Percentiles rank a stretch among this genome's conserved stretches.
phyloP scores from a whole-genome alignment of 352 stramenopile species.

The Pythium insidiosum region DNA sequence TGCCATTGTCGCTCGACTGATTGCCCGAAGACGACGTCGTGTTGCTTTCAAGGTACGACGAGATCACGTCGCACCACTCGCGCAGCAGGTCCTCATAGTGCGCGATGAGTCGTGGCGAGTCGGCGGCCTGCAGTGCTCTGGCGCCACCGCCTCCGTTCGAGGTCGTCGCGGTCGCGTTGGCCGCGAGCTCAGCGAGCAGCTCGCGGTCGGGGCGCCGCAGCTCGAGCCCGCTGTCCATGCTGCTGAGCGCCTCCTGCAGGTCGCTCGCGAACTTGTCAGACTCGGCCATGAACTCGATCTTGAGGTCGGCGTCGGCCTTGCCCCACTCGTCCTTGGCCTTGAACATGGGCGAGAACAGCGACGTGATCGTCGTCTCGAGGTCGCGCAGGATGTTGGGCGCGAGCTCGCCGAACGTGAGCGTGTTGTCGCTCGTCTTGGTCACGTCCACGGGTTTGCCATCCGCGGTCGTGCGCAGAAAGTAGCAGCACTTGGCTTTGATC shows the following conservation, averaged over 20 bases:
- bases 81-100: conserved; percentile 96
- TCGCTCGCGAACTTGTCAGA: conserved; percentile 93
- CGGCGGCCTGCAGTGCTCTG: conserved; percentile 56
- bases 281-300: conserved; percentile 90
- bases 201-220: conserved; percentile 84
- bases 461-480: conserved; percentile 63
- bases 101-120: conserved; percentile 87
- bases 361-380: conserved; percentile 71
- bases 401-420: conserved; percentile 80
- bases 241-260: conserved; percentile 93
- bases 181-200: conserved; percentile 48
- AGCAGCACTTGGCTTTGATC: conserved; percentile 77
- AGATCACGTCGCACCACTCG: conserved; percentile 96
- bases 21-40: no score
- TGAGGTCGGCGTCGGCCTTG: conserved; percentile 90
- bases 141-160: conserved; percentile 31
- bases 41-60: conserved; percentile 90
- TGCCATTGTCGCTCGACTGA: no score
- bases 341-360: conserved; percentile 89
- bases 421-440: conserved; percentile 69
- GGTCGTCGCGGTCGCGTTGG: conserved; percentile 19
- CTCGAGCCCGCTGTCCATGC: conserved; percentile 93
- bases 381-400: conserved; percentile 76
- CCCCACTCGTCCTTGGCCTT: conserved; percentile 94
- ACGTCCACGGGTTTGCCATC: conserved; percentile 70